Evolutionary conservation across 257 asterid species (phyloP), one percentile per base, ranked within the genome.

Genomic region (Ehretia macrophylla): DNA sequence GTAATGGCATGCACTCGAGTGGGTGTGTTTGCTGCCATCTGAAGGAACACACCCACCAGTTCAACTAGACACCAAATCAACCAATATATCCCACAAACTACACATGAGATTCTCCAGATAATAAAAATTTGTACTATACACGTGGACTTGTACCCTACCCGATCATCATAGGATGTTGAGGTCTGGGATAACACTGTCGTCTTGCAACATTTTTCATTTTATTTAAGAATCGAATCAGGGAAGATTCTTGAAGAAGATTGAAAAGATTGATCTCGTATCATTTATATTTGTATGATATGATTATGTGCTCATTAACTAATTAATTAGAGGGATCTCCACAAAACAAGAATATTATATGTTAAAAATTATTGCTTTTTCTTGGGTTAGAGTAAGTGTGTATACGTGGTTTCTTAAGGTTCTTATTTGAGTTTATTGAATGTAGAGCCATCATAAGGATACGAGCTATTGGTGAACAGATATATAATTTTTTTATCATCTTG

Each of bases 11-110:
- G 35, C 35, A 27, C 6, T 27, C 35, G 35, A 17, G 10, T 58
- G 40, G 39, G 32, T 55, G 45, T 61, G 58, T 48, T 48, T 8
- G 17, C 11, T 37, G 18, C 51, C 56, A 49, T 16, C 46, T 22
- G 4, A 19, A 32, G 17, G 22, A 58, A 44, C 44, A 62, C 42
- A 47, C 40, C 39, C 46, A 56, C 56, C 60, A 54, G 57, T 60
- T 64, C 75, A 69, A 73, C 72, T 32, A 32, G 72, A 70, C 83
- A 73, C 57, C 57, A 62, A 67, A 78, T 78, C 80, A 64, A 64
- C 78, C 72, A n/a, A n/a, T 37, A 32, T 73, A 70, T 77, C 75
- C 60, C 46, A 70, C 69, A 70, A 51, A 72, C 3, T 27, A 27
- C 6, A 62, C 50, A 67, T 54, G 64, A 37, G 69, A 67, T 49